phyloP scores from a whole-genome alignment of 2,329 filamentous ascomycete genomes.

The Claviceps sp. region DNA sequence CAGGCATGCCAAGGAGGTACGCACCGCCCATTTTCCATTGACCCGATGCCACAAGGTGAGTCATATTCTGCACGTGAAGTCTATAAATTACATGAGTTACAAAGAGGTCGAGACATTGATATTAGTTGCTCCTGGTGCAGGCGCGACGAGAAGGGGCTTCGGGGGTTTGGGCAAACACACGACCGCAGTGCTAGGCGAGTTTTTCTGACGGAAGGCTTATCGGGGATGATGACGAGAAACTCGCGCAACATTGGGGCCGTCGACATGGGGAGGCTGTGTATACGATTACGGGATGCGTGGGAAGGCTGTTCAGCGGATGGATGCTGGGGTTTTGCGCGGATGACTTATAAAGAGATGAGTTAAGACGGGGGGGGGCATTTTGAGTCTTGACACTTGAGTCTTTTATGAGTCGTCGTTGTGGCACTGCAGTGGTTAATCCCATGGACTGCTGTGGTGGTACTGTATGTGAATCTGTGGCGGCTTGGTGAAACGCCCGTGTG shows the following conservation, averaged over 20 bases:
- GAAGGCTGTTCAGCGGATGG: not conserved
- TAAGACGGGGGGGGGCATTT: slow-evolving; percentile 7
- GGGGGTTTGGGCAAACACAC: slow-evolving; percentile 25
- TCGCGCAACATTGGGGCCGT: slow-evolving; percentile 32
- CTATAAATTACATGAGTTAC: slow-evolving; percentile 8
- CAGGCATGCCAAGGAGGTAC: slow-evolving; percentile 10
- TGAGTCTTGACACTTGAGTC: not conserved
- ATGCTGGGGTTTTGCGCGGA: not conserved
- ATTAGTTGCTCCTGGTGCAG: not conserved
- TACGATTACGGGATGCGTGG: not conserved
- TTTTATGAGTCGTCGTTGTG: not conserved
- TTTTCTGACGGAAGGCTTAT: slow-evolving; percentile 44
- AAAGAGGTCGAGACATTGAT: not conserved
- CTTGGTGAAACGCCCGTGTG: too few relatives aligned
- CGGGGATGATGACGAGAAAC: slow-evolving; percentile 57
- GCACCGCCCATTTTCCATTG: slow-evolving; percentile 51
- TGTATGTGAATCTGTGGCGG: too few relatives aligned
- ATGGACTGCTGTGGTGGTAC: too few relatives aligned
- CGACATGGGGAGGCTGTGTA: slow-evolving; percentile 18
- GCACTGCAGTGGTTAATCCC: not conserved
- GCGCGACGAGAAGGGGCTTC: not conserved
- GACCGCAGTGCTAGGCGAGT: slow-evolving; percentile 49
- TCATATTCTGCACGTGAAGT: slow-evolving; percentile 43
- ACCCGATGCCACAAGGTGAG: slow-evolving; percentile 38
- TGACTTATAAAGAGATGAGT: not conserved